Evolutionary conservation across 441 rosid genomes (phyloP), one percentile per base, ranked within the genome.

Genomic region (Daphne laureola): DNA sequence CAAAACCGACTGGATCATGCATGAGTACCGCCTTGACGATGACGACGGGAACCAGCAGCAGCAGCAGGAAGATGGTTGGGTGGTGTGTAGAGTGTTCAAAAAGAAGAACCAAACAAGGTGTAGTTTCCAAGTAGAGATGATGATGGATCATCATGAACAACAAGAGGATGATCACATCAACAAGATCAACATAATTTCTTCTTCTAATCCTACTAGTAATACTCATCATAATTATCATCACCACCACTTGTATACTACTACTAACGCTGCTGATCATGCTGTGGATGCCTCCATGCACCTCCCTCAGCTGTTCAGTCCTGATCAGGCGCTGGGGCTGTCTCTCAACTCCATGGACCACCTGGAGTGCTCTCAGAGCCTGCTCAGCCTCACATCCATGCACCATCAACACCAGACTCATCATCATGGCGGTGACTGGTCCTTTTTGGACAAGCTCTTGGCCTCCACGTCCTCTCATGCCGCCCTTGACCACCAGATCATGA

Each of bases 1-100:
- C 35, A 84, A 79, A 68, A 78, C 87, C 0, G 85, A 84, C 46
- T 84, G 91, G 91, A 79, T 84, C 69, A 84, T 84, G 91, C 91
- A 84, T 11, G 91, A 84, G 59, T 84, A 84, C 53, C 91, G 91
- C 31, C 54, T 83, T 14, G 83, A 80, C 1, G 86, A 80, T 13
- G 77, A 60, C 17, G 75, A 61, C 16, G 71, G n/a, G n/a, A n/a
- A n/a, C n/a, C n/a, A n/a, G n/a, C 96, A 87, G 86, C 21, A 25
- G 14, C 2, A 12, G 58, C 77, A 75, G 76, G 80, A 75, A 58
- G 80, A 71, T 36, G 80, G 80, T 1, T 75, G 79, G 79, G 79
- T 75, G 21, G 79, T 75, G 8, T 75, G 79, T 46, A 60, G 76
- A 61, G 72, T 75, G 38, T 71, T 68, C 61, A 75, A 59, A 65